These are phyloP conservation scores for Lipomyces yarrowii DNA, from an alignment of 1,139 yeast genomes.

Conservation along the genomic window DNA sequence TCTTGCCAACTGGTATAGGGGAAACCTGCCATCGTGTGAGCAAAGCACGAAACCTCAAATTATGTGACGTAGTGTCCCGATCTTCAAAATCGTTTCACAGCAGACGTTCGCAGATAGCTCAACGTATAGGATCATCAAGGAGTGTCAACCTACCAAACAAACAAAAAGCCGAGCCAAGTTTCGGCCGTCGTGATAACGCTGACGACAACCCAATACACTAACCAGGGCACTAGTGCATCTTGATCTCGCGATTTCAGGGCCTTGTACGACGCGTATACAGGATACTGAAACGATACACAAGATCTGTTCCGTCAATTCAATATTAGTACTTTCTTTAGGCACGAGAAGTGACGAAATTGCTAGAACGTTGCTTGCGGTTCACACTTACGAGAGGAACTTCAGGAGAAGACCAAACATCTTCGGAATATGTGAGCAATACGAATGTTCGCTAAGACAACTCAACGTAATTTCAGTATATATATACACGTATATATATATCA, in stretches of 20 bases:
- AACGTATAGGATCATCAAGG: not conserved
- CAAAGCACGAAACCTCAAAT: not conserved
- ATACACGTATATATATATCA: not conserved
- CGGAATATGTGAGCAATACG: not conserved
- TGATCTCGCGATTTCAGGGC: constrained; percentile 54
- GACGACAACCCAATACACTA: constrained; percentile 62
- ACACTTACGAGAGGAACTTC: constrained; percentile 32
- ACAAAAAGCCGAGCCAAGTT: constrained; percentile 47
- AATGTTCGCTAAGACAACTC: not conserved
- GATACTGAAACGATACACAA: constrained; percentile 52
- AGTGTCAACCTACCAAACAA: constrained; percentile 33
- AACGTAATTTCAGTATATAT: not conserved
- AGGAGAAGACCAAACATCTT: constrained; percentile 34
- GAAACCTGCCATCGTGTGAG: constrained; percentile 41
- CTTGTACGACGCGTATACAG: constrained; percentile 60
- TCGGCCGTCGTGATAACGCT: constrained; percentile 51
- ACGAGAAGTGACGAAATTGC: not conserved
- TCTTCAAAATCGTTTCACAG: not conserved
- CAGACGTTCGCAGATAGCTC: not conserved
- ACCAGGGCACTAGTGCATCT: constrained; percentile 58
- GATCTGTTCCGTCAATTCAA: constrained; percentile 34
- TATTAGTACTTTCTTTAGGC: not conserved
- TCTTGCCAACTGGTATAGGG: constrained; percentile 52
- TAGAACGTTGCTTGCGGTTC: not conserved
- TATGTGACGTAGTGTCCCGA: not conserved